phyloP scores from a whole-genome alignment of 1,284 basidiomycete species.

The Testicularia cyperi region DNA sequence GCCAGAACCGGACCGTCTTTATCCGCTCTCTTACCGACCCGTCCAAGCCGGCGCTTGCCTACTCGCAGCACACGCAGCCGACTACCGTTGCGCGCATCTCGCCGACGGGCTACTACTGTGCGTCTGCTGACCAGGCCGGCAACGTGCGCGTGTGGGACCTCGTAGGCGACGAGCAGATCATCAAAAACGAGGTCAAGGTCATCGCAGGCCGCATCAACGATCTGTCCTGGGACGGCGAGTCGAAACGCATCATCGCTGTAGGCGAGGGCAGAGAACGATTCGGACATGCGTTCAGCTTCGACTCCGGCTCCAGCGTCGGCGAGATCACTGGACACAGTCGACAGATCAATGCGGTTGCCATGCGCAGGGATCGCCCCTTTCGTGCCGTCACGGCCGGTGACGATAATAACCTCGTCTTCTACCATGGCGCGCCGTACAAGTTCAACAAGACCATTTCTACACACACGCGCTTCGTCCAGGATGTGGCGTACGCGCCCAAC shows the following conservation, averaged over 20 bases:
- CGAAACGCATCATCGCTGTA: slow-evolving; percentile 89
- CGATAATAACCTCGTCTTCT: slow-evolving; percentile 78
- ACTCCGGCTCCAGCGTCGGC: slow-evolving; percentile 80
- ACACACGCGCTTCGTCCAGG: slow-evolving; percentile 92
- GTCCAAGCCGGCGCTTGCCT: slow-evolving; percentile 61
- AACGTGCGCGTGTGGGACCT: slow-evolving; percentile 85
- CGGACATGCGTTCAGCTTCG: slow-evolving; percentile 60
- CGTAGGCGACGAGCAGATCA: slow-evolving; percentile 77
- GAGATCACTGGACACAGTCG: slow-evolving; percentile 92
- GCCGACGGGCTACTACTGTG: slow-evolving; percentile 91
- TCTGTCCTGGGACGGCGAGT: slow-evolving; percentile 90
- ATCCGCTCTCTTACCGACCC: slow-evolving; percentile 62
- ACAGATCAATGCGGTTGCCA: slow-evolving; percentile 88
- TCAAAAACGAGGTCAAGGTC: slow-evolving; percentile 73
- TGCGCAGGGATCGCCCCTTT: slow-evolving; percentile 86
- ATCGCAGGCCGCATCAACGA: slow-evolving; percentile 85
- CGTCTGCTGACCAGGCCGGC: slow-evolving; percentile 65
- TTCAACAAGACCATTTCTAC: slow-evolving; percentile 62
- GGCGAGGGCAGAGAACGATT: slow-evolving; percentile 87
- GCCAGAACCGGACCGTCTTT: slow-evolving; percentile 77
- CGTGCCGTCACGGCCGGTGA: slow-evolving; percentile 70
- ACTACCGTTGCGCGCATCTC: slow-evolving; percentile 88
- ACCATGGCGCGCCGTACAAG: slow-evolving; percentile 69
- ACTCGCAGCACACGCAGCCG: slow-evolving; percentile 79
- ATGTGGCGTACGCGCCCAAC: slow-evolving; percentile 75